These are phyloP conservation scores for Apiosordaria backusii DNA, from an alignment of 495 filamentous ascomycete species.

Conservation along the genomic window DNA sequence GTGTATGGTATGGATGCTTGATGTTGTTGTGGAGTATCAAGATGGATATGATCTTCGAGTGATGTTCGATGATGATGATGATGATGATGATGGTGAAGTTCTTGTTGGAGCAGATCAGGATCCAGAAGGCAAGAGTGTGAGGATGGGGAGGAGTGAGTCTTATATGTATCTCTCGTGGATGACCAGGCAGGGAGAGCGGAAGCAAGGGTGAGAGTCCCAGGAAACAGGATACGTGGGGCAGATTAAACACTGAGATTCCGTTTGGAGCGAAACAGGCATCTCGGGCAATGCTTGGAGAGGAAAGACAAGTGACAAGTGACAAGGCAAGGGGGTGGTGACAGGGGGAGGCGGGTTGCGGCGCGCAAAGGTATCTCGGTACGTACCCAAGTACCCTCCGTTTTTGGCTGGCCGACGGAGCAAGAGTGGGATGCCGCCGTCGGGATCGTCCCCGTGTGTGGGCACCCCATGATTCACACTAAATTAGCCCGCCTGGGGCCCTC, in stretches of 20 bases:
- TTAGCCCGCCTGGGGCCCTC: neutral
- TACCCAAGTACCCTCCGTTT: conserved; percentile 2
- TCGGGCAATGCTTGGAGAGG: neutral
- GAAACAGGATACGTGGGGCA: conserved; percentile 11
- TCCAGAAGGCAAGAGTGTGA: neutral
- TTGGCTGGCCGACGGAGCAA: neutral
- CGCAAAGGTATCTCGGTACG: neutral
- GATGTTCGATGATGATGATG: neutral
- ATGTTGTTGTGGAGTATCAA: conserved; percentile 10
- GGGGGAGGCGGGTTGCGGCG: conserved; percentile 9
- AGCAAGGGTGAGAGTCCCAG: conserved; percentile 7
- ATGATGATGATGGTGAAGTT: neutral
- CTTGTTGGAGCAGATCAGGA: conserved; percentile 1
- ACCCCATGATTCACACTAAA: neutral
- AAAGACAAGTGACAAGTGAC: conserved; percentile 1
- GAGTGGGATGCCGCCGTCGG: neutral
- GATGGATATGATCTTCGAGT: neutral
- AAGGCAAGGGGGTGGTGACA: neutral
- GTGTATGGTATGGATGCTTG: neutral
- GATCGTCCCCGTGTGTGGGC: conserved; percentile 2
- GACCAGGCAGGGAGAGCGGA: neutral
- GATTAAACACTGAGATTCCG: conserved; percentile 3
- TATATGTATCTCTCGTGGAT: neutral
- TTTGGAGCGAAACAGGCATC: conserved; percentile 8
- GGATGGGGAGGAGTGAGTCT: neutral